Evolutionary conservation across 306 rosid species (phyloP).

Genomic region (Acacia crassicarpa): DNA sequence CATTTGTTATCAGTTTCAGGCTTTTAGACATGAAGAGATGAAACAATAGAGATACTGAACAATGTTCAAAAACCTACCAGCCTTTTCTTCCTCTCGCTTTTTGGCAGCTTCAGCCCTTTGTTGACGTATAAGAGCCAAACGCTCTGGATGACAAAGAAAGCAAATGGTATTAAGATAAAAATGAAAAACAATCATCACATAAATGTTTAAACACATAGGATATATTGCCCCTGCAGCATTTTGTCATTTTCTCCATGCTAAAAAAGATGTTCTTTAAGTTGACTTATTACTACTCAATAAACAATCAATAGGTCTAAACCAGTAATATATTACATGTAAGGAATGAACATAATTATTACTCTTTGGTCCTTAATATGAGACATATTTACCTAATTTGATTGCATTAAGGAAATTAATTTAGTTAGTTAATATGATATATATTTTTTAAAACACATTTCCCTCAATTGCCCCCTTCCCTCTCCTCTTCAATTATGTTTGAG

Average conservation of each 20-base stretch:
- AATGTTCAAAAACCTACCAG: constrained; percentile 46
- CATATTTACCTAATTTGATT: too few relatives aligned
- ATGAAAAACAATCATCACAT: neutral
- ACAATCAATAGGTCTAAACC: neutral
- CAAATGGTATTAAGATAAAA: neutral
- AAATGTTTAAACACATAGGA: neutral
- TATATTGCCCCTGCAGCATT: neutral
- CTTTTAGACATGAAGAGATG: neutral
- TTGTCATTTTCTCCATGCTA: neutral
- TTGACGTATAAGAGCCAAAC: constrained; percentile 79
- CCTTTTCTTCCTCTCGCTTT: constrained; percentile 81
- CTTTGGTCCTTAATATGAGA: too few relatives aligned
- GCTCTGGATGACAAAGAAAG: constrained; percentile 49
- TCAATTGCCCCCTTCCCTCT: too few relatives aligned
- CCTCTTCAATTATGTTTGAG: too few relatives aligned
- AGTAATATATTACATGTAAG: neutral
- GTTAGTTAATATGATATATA: too few relatives aligned
- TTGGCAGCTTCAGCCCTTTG: constrained; percentile 93
- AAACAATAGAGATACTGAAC: neutral
- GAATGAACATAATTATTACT: neutral
- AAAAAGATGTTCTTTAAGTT: neutral
- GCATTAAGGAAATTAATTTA: too few relatives aligned
- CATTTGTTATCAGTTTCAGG: constrained; percentile 30
- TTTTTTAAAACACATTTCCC: too few relatives aligned
- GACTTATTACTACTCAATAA: neutral